A percentile compares a stretch with the other conserved stretches of the same genome.
Conservation (phyloP, 768 basidiomycete genomes). For the Chiua virens region DNA sequence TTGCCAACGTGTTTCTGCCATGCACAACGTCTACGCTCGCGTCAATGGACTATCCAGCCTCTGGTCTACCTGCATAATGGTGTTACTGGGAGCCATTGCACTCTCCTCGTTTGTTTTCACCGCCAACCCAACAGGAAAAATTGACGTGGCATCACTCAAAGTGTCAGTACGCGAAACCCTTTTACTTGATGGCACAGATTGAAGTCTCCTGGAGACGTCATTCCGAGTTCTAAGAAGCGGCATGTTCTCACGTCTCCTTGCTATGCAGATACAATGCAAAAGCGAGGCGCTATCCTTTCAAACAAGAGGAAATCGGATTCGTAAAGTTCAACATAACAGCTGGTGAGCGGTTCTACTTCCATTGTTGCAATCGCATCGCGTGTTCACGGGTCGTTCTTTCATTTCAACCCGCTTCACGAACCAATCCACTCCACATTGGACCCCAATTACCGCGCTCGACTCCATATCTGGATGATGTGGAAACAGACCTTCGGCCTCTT, state of each 20-base stretch:
- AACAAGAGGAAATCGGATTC: slow-evolving; percentile 75
- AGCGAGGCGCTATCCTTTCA: slow-evolving; percentile 53
- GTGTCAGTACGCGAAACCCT: slow-evolving; percentile 54
- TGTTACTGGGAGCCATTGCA: slow-evolving; percentile 66
- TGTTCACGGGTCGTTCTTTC: slow-evolving; percentile 28
- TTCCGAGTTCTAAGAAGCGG: slow-evolving; percentile 10
- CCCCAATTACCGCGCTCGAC: slow-evolving; percentile 16
- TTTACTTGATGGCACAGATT: slow-evolving; percentile 1
- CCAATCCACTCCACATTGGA: slow-evolving; percentile 5
- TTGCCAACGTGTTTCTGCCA: slow-evolving; percentile 25
- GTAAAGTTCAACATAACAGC: slow-evolving; percentile 80
- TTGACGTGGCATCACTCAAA: slow-evolving; percentile 67
- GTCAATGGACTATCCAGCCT: slow-evolving; percentile 74
- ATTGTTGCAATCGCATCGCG: slow-evolving; percentile 20
- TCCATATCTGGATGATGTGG: not conserved
- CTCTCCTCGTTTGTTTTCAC: slow-evolving; percentile 70
- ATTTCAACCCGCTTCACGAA: slow-evolving; percentile 19
- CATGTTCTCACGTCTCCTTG: slow-evolving; percentile 11
- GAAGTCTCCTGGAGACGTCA: slow-evolving; percentile 5
- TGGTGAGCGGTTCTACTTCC: slow-evolving; percentile 48
- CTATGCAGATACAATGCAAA: slow-evolving; percentile 45
- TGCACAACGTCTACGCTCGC: slow-evolving; percentile 72
- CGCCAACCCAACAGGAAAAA: slow-evolving; percentile 53
- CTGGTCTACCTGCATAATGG: slow-evolving; percentile 75
- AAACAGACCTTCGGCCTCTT: slow-evolving; percentile 72